Percentiles rank a stretch among this genome's conserved stretches.
Evolutionary conservation across 1,284 basidiomycete genomes (phyloP).

Genomic region (Vanrija pseudolonga): DNA sequence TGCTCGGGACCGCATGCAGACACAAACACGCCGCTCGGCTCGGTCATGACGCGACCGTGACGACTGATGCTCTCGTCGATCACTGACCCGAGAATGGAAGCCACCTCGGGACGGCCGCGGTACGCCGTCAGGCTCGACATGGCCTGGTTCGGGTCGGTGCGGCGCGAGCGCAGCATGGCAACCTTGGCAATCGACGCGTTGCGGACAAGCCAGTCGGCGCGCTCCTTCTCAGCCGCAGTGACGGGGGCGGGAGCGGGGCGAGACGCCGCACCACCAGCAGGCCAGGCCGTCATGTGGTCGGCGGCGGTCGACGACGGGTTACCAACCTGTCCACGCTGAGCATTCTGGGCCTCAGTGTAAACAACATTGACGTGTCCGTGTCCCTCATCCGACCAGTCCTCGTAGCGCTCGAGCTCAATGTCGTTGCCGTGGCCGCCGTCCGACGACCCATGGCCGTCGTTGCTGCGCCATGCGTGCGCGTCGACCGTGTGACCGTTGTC

Average conservation of each 20-base stretch:
- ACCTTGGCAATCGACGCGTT: slow-evolving; percentile 18
- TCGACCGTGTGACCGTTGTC: neutral
- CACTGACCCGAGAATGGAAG: slow-evolving; percentile 17
- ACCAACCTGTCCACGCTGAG: no score
- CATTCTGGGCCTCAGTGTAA: no score
- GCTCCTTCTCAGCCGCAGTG: slow-evolving; percentile 23
- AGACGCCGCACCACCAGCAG: slow-evolving; percentile 55
- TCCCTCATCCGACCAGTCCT: neutral
- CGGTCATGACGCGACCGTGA: slow-evolving; percentile 16
- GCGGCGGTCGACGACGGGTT: no score
- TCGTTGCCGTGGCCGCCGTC: neutral
- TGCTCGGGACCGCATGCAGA: slow-evolving; percentile 40
- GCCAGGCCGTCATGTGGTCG: neutral
- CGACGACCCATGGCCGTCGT: neutral
- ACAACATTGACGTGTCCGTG: neutral
- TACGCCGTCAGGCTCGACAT: slow-evolving; percentile 25
- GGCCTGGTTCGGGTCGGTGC: slow-evolving; percentile 5
- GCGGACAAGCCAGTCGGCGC: slow-evolving; percentile 24
- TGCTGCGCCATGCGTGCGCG: neutral
- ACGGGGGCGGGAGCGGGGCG: slow-evolving; percentile 37
- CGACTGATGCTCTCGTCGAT: slow-evolving; percentile 25
- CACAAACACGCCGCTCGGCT: slow-evolving; percentile 32
- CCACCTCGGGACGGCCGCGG: slow-evolving; percentile 33
- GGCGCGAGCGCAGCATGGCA: slow-evolving; percentile 5
- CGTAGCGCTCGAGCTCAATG: neutral